Percentiles rank a stretch among this genome's conserved stretches.
Evolutionary conservation across 176 grass and related monocot species (phyloP).

Genomic region (Triticum aestivum): IWGSC_CS_RefSeq_v2.1 NC_057803.1:4814058-4814557

Average conservation of each 20-base stretch:
- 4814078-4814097: neutral
- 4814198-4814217: neutral
- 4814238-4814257: neutral
- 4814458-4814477: neutral
- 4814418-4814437: conserved; percentile 84
- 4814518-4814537: too few species aligned
- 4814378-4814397: conserved; percentile 26
- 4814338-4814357: neutral
- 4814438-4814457: conserved; percentile 80
- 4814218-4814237: neutral
- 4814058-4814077: conserved; percentile 12
- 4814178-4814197: neutral
- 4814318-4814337: conserved; percentile 1
- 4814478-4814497: neutral
- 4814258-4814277: conserved; percentile 25
- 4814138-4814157: conserved; percentile 9
- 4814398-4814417: conserved; percentile 90
- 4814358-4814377: conserved; percentile 17
- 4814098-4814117: neutral
- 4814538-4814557: conserved; percentile 26
- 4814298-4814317: neutral
- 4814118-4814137: conserved; percentile 10
- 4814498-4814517: too few species aligned
- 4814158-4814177: neutral
- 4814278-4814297: conserved; percentile 39